phyloP scores from a whole-genome alignment of 768 basidiomycete species.

The Coprinellus aureogranulatus region DNA sequence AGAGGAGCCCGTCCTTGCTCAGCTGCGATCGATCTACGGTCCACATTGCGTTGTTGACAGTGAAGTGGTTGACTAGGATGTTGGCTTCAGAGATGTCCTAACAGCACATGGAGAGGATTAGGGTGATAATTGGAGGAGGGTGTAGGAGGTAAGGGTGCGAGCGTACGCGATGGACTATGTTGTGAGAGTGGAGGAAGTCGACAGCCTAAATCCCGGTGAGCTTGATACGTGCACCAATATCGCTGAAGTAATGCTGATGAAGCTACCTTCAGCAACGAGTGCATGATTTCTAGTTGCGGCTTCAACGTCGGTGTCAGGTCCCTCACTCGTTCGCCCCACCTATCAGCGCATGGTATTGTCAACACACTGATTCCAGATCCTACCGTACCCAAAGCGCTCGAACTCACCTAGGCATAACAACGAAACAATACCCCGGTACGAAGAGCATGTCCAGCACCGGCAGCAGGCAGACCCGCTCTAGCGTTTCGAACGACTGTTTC shows the following conservation, averaged over 20 bases:
- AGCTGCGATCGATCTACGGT: neutral
- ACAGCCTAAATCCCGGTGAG: too few relatives aligned
- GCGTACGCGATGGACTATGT: too few relatives aligned
- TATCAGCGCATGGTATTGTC: neutral
- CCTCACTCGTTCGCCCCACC: too few relatives aligned
- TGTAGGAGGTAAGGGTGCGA: too few relatives aligned
- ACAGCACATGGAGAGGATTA: neutral
- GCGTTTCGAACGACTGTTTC: constrained; percentile 5
- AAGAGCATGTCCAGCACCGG: constrained; percentile 24
- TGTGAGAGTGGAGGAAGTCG: too few relatives aligned
- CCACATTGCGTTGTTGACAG: neutral
- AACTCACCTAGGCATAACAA: constrained; percentile 28
- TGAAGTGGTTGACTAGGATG: constrained; percentile 18
- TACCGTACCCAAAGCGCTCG: too few relatives aligned
- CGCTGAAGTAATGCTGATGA: too few relatives aligned
- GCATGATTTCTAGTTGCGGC: too few relatives aligned
- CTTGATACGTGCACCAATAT: too few relatives aligned
- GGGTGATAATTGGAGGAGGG: neutral
- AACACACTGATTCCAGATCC: neutral
- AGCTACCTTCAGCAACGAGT: too few relatives aligned
- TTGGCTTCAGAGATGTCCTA: constrained; percentile 11
- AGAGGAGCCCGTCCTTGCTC: neutral
- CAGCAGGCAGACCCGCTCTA: constrained; percentile 15
- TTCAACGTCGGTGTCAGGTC: too few relatives aligned
- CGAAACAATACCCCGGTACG: constrained; percentile 20